Conservation (phyloP, 495 filamentous ascomycete genomes). For the Jackrogersella minutella region DNA sequence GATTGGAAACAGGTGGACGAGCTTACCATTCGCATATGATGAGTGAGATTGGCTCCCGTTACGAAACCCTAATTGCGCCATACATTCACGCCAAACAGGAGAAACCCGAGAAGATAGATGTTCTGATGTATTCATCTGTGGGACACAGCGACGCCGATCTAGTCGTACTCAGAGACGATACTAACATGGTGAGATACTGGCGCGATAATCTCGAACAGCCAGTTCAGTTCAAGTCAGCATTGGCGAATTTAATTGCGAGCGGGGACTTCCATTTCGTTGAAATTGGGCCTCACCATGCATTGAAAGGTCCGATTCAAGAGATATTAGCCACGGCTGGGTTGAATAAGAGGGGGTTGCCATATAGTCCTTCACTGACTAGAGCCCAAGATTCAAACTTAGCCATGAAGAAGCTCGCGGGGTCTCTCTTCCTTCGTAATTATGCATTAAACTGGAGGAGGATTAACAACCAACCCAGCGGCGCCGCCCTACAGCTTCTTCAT, state of each 20-base stretch:
- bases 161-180: conserved; percentile 29
- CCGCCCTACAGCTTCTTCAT: neutral
- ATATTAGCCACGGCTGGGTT: conserved; percentile 41
- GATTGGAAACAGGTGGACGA: conserved; percentile 35
- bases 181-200: conserved; percentile 51
- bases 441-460: conserved; percentile 31
- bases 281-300: conserved; percentile 69
- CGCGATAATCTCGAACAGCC: conserved; percentile 58
- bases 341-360: conserved; percentile 1
- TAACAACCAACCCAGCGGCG: neutral
- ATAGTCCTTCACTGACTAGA: conserved; percentile 26
- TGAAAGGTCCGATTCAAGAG: conserved; percentile 64
- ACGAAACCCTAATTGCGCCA: conserved; percentile 39
- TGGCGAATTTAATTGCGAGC: conserved; percentile 36
- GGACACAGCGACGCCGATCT: neutral
- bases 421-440: conserved; percentile 46
- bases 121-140: conserved; percentile 11
- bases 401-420: conserved; percentile 44
- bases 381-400: neutral
- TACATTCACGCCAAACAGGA: neutral
- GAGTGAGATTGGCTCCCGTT: conserved; percentile 42
- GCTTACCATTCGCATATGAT: conserved; percentile 61
- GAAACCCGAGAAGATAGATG: neutral
- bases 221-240: conserved; percentile 54
- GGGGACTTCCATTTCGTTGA: conserved; percentile 56